Evolutionary conservation across 192 early-diverging fungal genomes (phyloP).

Genomic region (Dissophora globulifera): DNA sequence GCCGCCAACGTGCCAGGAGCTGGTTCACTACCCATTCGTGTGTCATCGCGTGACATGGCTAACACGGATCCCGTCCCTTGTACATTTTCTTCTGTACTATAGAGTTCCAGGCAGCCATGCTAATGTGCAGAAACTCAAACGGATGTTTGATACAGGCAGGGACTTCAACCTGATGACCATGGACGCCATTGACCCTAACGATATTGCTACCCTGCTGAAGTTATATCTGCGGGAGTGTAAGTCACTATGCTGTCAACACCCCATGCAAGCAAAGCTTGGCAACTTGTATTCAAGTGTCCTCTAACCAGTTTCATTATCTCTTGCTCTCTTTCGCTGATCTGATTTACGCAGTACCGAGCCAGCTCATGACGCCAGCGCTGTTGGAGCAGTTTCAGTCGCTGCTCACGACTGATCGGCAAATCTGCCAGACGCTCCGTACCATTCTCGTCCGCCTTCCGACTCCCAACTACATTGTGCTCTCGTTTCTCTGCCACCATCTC

Average conservation of each 20-base stretch:
- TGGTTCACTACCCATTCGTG: too few species aligned
- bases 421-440: conserved; percentile 33
- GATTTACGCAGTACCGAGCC: conserved; percentile 26
- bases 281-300: too few species aligned
- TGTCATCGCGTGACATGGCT: too few species aligned
- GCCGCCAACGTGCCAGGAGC: too few species aligned
- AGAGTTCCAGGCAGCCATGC: conserved; percentile 46
- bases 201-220: conserved; percentile 69
- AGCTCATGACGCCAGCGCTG: conserved; percentile 20
- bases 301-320: too few species aligned
- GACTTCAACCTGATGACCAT: conserved; percentile 42
- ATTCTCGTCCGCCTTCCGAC: conserved; percentile 45
- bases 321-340: not conserved
- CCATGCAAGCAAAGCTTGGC: too few species aligned
- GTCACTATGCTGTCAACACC: too few species aligned
- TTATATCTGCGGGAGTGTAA: conserved; percentile 70
- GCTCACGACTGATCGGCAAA: conserved; percentile 45
- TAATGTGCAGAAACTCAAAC: conserved; percentile 42
- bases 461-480: conserved; percentile 53
- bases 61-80: too few species aligned
- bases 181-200: conserved; percentile 62
- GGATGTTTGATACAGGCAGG: conserved; percentile 46
- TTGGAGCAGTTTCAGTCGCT: conserved; percentile 34
- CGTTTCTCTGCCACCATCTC: conserved; percentile 62
- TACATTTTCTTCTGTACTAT: too few species aligned